Percentiles rank a stretch among this genome's conserved stretches.
These are phyloP conservation scores for Erythrobasidium yunnanense DNA, from an alignment of 768 basidiomycete species.

Conservation along the genomic window DNA sequence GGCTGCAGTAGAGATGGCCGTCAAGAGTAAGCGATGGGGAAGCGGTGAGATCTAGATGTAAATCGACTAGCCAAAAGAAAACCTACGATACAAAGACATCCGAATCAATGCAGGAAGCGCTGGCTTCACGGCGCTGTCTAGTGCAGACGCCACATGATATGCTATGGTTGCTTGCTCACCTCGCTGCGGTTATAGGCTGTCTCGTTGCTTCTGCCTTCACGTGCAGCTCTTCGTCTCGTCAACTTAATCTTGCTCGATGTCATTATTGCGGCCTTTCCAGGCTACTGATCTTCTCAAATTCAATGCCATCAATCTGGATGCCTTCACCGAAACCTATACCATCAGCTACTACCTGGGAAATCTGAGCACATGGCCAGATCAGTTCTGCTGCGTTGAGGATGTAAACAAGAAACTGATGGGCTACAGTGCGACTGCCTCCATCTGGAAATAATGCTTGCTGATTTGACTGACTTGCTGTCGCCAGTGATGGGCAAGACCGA, in stretches of 20 bases:
- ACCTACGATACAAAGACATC: background rate
- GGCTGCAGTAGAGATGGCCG: conserved; percentile 66
- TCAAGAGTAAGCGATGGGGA: conserved; percentile 35
- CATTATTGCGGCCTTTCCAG: conserved; percentile 35
- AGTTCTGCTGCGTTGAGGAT: conserved; percentile 71
- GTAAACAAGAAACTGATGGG: conserved; percentile 74
- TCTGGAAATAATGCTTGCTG: background rate
- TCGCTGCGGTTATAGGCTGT: too few relatives aligned
- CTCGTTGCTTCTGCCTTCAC: background rate
- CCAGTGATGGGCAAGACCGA: conserved; percentile 90
- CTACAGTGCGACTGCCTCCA: conserved; percentile 55
- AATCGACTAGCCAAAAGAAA: background rate
- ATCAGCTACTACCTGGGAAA: conserved; percentile 81
- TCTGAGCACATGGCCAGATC: conserved; percentile 80
- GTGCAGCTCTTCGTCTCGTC: background rate
- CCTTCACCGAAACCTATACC: conserved; percentile 95
- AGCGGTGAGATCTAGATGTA: conserved; percentile 17
- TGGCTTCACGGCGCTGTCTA: too few relatives aligned
- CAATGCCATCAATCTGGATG: conserved; percentile 59
- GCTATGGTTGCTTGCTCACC: too few relatives aligned
- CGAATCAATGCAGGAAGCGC: too few relatives aligned
- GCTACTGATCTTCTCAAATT: conserved; percentile 36
- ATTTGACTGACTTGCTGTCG: background rate
- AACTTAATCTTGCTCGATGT: conserved; percentile 28
- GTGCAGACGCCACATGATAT: too few relatives aligned